Conservation (phyloP, 495 filamentous ascomycete genomes). For the Penicillium ochrochloron region DNA sequence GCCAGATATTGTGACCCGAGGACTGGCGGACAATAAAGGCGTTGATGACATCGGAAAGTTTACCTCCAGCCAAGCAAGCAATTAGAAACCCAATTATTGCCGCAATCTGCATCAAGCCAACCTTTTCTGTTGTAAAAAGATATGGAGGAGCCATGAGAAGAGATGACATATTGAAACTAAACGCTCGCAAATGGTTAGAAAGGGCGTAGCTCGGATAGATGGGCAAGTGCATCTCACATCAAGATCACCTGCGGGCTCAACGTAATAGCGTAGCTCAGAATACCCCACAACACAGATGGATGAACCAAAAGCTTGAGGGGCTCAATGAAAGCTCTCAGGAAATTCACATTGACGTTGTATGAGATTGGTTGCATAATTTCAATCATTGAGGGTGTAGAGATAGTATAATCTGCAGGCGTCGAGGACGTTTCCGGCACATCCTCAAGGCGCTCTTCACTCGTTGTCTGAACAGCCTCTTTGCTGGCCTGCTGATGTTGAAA, state of each 20-base stretch:
- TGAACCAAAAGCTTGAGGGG: constrained; percentile 9
- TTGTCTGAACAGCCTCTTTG: not conserved
- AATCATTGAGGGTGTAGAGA: not conserved
- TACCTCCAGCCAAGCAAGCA: constrained; percentile 12
- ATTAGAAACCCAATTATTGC: constrained; percentile 12
- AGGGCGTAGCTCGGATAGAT: not conserved
- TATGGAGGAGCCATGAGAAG: constrained; percentile 10
- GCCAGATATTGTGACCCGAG: constrained; percentile 1
- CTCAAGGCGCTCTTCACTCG: not conserved
- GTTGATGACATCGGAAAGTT: constrained; percentile 9
- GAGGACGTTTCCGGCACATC: not conserved
- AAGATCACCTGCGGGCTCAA: constrained; percentile 14
- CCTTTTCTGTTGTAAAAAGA: not conserved
- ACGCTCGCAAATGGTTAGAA: no score
- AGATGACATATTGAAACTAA: constrained; percentile 11
- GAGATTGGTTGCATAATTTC: not conserved
- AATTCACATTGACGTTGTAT: not conserved
- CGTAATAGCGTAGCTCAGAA: not conserved
- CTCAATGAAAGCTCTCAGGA: constrained; percentile 3
- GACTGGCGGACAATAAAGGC: not conserved
- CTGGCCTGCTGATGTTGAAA: not conserved
- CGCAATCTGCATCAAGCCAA: constrained; percentile 13
- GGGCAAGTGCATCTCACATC: not conserved
- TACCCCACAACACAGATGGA: constrained; percentile 10
- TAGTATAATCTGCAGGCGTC: not conserved